These are phyloP conservation scores for Bruguiera gymnorhiza DNA, from an alignment of 345 rosid genomes.

Conservation along the genomic window DNA sequence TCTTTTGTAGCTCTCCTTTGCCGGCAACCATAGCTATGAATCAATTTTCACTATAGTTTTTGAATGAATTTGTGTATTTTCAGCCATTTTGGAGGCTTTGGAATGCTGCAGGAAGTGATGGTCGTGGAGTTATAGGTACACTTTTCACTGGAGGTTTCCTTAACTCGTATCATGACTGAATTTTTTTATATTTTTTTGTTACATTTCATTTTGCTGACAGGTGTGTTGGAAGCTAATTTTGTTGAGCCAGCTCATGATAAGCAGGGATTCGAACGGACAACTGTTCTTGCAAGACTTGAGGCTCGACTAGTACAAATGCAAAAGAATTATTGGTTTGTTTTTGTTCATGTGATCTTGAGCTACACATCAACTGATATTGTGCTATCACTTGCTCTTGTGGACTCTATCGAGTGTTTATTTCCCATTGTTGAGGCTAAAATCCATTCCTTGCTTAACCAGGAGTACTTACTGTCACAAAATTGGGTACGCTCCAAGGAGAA, in stretches of 20 bases:
- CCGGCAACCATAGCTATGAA: no score
- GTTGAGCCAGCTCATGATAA: conserved; percentile 97
- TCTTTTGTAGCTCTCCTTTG: no score
- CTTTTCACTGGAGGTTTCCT: conserved; percentile 10
- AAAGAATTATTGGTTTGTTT: conserved; percentile 71
- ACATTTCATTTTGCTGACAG: conserved; percentile 31
- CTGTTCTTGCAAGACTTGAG: conserved; percentile 86
- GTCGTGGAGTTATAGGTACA: conserved; percentile 91
- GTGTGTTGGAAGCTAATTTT: conserved; percentile 92
- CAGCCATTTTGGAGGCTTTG: conserved; percentile 99
- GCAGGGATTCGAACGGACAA: conserved; percentile 93
- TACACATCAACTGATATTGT: no score
- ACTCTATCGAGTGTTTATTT: background rate
- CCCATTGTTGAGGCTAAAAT: background rate
- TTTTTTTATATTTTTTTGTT: conserved; percentile 15
- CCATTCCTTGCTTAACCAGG: conserved; percentile 40
- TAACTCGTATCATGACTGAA: background rate
- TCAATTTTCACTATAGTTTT: background rate
- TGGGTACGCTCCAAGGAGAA: conserved; percentile 70
- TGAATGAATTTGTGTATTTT: conserved; percentile 13
- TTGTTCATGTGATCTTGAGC: background rate
- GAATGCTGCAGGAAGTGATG: conserved; percentile 88
- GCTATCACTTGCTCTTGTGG: background rate
- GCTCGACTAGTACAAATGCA: conserved; percentile 72
- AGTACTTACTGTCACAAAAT: conserved; percentile 58